Evolutionary conservation across 2,329 filamentous ascomycete species (phyloP).

Genomic region (Rhynchosporium agropyri): DNA sequence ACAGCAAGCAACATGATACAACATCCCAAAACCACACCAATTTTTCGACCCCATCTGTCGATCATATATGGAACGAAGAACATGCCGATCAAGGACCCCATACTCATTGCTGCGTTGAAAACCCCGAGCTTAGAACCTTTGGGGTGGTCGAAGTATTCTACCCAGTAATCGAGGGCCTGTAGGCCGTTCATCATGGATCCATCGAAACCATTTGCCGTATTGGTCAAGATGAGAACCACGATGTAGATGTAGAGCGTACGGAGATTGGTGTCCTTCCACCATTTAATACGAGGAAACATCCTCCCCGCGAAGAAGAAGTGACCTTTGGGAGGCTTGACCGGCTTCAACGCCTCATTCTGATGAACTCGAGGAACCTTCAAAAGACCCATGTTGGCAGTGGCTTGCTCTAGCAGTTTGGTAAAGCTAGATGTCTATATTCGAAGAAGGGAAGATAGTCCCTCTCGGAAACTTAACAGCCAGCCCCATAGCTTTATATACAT

Average conservation of each 20-base stretch:
- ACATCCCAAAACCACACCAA: slow-evolving; percentile 50
- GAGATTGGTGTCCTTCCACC: slow-evolving; percentile 42
- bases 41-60: slow-evolving; percentile 49
- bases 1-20: slow-evolving; percentile 49
- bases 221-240: slow-evolving; percentile 43
- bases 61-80: slow-evolving; percentile 51
- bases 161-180: slow-evolving; percentile 48
- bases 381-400: slow-evolving; percentile 5
- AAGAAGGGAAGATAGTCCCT: background rate
- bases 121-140: slow-evolving; percentile 45
- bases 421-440: background rate
- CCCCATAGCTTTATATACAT: background rate
- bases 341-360: slow-evolving; percentile 17
- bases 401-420: background rate
- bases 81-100: slow-evolving; percentile 50
- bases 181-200: slow-evolving; percentile 48
- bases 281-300: slow-evolving; percentile 27
- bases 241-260: slow-evolving; percentile 42
- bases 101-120: slow-evolving; percentile 49
- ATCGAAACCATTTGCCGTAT: slow-evolving; percentile 46
- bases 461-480: background rate
- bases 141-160: slow-evolving; percentile 42
- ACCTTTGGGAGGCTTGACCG: slow-evolving; percentile 13
- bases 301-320: slow-evolving; percentile 18
- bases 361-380: slow-evolving; percentile 2